These are phyloP conservation scores for Plantago coronopus DNA, from an alignment of 305 asterid genomes.

Conservation along the genomic window DNA sequence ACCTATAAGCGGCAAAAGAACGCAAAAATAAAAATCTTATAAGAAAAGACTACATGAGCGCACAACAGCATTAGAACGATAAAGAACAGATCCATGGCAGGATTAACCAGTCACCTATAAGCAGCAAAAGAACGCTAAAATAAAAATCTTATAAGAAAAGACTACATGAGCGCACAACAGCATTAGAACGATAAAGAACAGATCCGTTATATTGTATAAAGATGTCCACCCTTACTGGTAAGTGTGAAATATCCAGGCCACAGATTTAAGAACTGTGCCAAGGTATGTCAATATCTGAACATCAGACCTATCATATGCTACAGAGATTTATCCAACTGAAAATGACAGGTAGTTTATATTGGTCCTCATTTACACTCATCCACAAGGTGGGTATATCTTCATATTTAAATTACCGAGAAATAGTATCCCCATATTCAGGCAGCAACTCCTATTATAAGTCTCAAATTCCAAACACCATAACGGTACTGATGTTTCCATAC, in stretches of 20 bases:
- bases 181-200: too few relatives aligned
- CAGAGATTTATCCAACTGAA: too few relatives aligned
- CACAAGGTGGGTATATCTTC: too few relatives aligned
- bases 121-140: slow-evolving; percentile 14
- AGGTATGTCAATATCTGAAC: neutral
- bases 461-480: too few relatives aligned
- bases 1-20: slow-evolving; percentile 39
- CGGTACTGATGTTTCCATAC: too few relatives aligned
- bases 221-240: neutral
- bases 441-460: too few relatives aligned
- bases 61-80: too few relatives aligned
- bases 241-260: neutral
- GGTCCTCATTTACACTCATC: too few relatives aligned
- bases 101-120: slow-evolving; percentile 77
- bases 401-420: too few relatives aligned
- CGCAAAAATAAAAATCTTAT: slow-evolving; percentile 1
- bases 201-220: neutral
- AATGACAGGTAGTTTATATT: too few relatives aligned
- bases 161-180: neutral
- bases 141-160: neutral
- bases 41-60: slow-evolving; percentile 1
- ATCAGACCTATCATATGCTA: neutral
- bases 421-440: too few relatives aligned
- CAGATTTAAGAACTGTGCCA: neutral
- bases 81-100: slow-evolving; percentile 57